phyloP scores from a whole-genome alignment of 2,329 filamentous ascomycete genomes.

The Zalaria sp. region DNA sequence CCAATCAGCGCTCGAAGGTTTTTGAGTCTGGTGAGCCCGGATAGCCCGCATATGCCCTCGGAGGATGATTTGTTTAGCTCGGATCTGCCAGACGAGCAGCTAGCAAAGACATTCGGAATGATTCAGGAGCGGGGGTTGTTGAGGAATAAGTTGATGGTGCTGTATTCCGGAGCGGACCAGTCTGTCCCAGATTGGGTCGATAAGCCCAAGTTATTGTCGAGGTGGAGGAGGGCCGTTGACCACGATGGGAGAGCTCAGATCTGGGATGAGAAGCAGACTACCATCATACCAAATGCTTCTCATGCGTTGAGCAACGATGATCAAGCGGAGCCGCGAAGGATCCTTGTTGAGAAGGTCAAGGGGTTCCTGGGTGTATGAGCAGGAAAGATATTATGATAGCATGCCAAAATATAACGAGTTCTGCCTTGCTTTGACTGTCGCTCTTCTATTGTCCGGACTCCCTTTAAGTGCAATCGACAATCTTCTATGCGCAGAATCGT shows the following conservation, averaged over 20 bases:
- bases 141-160: slow-evolving; percentile 17
- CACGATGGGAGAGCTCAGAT: slow-evolving; percentile 17
- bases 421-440: too few species aligned
- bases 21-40: slow-evolving; percentile 10
- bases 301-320: slow-evolving; percentile 36
- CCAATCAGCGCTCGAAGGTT: slow-evolving; percentile 9
- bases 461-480: too few species aligned
- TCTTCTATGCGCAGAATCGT: neutral
- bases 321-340: slow-evolving; percentile 25
- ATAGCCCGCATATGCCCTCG: slow-evolving; percentile 8
- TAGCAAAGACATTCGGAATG: slow-evolving; percentile 17
- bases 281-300: slow-evolving; percentile 31
- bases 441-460: too few species aligned
- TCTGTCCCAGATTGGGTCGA: slow-evolving; percentile 29
- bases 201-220: slow-evolving; percentile 26
- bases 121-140: slow-evolving; percentile 20
- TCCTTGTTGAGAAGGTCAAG: slow-evolving; percentile 9
- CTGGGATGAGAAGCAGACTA: slow-evolving; percentile 36
- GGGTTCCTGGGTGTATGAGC: slow-evolving; percentile 5
- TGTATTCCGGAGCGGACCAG: slow-evolving; percentile 34
- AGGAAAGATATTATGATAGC: neutral
- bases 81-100: slow-evolving; percentile 15
- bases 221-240: slow-evolving; percentile 29
- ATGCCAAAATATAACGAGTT: neutral
- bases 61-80: slow-evolving; percentile 14